phyloP scores from a whole-genome alignment of 2,329 filamentous ascomycete species.

The Trichoderma endophyticum region DNA sequence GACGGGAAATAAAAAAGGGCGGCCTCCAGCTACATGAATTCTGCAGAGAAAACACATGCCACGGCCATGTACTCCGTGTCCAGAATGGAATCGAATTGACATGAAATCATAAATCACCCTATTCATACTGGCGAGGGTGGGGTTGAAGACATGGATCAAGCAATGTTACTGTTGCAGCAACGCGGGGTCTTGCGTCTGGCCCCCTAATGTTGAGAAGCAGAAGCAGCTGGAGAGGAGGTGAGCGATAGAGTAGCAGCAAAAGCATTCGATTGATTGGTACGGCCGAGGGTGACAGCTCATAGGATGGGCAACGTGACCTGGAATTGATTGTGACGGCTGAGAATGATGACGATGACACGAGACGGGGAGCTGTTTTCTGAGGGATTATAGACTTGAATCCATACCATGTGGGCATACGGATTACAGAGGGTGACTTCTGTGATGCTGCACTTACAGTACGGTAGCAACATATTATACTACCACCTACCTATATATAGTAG shows the following conservation, averaged over 20 bases:
- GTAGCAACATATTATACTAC: neutral
- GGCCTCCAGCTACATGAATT: neutral
- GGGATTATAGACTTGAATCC: neutral
- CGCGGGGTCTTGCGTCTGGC: conserved; percentile 4
- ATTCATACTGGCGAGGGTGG: neutral
- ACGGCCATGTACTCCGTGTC: neutral
- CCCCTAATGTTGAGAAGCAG: neutral
- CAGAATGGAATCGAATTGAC: neutral
- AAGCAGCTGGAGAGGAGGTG: neutral
- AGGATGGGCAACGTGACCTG: neutral
- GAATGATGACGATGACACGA: neutral
- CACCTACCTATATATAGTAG: neutral
- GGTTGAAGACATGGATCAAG: neutral
- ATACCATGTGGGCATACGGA: neutral
- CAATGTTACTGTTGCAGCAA: neutral
- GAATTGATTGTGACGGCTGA: neutral
- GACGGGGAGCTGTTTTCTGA: neutral
- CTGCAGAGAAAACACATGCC: neutral
- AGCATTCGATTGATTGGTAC: neutral
- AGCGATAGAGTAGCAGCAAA: neutral
- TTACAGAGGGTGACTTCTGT: neutral
- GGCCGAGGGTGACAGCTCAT: neutral
- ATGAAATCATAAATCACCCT: neutral
- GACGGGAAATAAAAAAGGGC: neutral
- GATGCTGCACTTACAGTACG: neutral